These are phyloP conservation scores for Scedosporium apiospermum DNA, from an alignment of 2,329 filamentous ascomycete genomes.

Conservation along the genomic window DNA sequence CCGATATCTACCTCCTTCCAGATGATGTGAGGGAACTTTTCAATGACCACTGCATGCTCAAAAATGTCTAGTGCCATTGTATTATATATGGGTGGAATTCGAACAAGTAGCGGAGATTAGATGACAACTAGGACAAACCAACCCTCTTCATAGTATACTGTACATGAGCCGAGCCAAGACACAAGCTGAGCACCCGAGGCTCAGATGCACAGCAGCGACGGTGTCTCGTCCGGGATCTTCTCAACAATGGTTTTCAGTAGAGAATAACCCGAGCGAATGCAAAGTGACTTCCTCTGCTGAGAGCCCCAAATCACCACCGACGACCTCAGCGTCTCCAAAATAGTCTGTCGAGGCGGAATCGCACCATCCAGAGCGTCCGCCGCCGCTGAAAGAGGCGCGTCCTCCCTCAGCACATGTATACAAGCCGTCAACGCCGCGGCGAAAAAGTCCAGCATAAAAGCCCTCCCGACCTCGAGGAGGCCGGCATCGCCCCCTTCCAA, in stretches of 20 bases:
- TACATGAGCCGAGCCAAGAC: too few species aligned
- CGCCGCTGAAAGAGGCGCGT: constrained; percentile 17
- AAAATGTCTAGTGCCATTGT: too few species aligned
- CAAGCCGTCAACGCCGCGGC: constrained; percentile 23
- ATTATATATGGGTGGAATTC: too few species aligned
- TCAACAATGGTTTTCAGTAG: constrained; percentile 4
- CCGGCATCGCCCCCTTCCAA: constrained; percentile 14
- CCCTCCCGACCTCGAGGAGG: constrained; percentile 22
- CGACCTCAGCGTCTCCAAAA: constrained; percentile 22
- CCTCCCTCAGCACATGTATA: constrained; percentile 23
- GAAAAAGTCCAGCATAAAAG: constrained; percentile 26
- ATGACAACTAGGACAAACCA: too few species aligned
- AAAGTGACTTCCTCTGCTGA: constrained; percentile 18
- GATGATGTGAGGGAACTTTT: too few species aligned
- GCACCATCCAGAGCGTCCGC: constrained; percentile 13
- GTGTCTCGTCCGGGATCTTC: not conserved
- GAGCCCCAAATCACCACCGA: constrained; percentile 26
- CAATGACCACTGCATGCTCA: too few species aligned
- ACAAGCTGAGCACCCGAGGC: too few species aligned
- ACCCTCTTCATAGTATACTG: too few species aligned
- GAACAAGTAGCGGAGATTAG: too few species aligned
- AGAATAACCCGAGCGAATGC: constrained; percentile 3
- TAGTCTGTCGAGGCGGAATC: constrained; percentile 25
- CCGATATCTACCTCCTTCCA: too few species aligned
- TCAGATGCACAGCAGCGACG: too few species aligned